These are phyloP conservation scores for Picea abies DNA, from an alignment of 83 land plant species.

Conservation along the genomic window DNA sequence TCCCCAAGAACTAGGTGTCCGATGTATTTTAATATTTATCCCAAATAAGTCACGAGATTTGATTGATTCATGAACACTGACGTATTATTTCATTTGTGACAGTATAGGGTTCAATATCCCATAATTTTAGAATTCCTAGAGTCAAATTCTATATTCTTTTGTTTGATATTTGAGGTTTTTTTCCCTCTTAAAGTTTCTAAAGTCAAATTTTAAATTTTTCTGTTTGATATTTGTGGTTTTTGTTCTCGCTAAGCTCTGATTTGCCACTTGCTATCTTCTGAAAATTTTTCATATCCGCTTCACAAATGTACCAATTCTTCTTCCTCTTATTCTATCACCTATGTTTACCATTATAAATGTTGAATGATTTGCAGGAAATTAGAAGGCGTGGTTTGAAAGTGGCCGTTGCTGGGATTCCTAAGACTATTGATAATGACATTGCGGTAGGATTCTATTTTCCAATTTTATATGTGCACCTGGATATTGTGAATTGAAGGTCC, in stretches of 20 bases:
- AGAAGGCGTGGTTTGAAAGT: conserved; percentile 49
- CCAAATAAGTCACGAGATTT: background rate
- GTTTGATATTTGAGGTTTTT: conserved; percentile 2
- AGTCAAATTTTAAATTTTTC: too few species aligned
- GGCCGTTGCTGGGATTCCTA: conserved; percentile 42
- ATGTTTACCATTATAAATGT: background rate
- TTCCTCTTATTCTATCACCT: background rate
- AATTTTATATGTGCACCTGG: background rate
- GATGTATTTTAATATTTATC: too few species aligned
- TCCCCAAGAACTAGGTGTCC: background rate
- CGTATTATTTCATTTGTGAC: too few species aligned
- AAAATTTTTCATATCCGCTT: background rate
- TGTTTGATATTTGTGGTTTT: too few species aligned
- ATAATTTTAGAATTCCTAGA: background rate
- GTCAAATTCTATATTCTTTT: background rate
- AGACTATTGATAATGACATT: conserved; percentile 54
- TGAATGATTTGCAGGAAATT: conserved; percentile 32
- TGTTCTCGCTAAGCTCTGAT: too few species aligned
- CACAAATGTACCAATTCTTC: conserved; percentile 8
- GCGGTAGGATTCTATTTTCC: conserved; percentile 21
- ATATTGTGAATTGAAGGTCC: background rate
- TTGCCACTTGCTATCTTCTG: background rate
- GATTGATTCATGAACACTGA: background rate
- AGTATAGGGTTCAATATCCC: background rate
- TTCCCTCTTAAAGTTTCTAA: too few species aligned